Evolutionary conservation across 2,329 filamentous ascomycete genomes (phyloP), one percentile per base, ranked within the genome.

Genomic region (Pyrenophora graminea): DNA sequence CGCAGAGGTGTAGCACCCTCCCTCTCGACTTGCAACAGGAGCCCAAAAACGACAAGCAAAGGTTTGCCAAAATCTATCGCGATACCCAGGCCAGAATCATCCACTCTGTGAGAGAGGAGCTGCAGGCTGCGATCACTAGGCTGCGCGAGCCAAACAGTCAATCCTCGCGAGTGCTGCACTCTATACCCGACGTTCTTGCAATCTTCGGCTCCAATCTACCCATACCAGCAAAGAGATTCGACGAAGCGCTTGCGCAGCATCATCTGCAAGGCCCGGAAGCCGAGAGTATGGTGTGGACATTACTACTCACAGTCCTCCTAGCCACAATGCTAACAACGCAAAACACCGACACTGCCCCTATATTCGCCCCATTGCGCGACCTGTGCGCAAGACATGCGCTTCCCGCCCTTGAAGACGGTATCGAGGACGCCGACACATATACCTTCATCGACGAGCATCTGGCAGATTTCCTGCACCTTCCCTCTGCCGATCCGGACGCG

Each of bases 11-110:
- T 39, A 45, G 51, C 9, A 55, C 42, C 12, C 60, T 70, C 1
- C 62, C 64, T 1, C 49, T 62, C 1, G 21, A 33, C 4, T 18
- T 53, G 4, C 8, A 46, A 2, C 31, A 30, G 2, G 10, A 40
- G 3, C 57, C 57, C 4, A 39, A 39, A 2, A 79, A 76, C 53
- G 39, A 58, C 2, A 76, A 70, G 47, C 77, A 79, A 59, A 62
- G 56, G 21, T 72, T 72, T 39, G 76, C 76, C 2, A 69, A 68
- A 32, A 73, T 76, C 6, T 80, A 79, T 55, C 72, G 77, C 17
- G 66, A 73, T 38, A 67, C 74, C 6, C 77, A 79, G 58, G 63
- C 64, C 2, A 59, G 48, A 2, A 63, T 70, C 43, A 58, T 72
- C 17, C 57, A 68, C 34, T 48, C 56, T 6, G 58, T 69, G 3